A percentile compares a stretch with the other conserved stretches of the same genome.
These are phyloP conservation scores for Echinochloa phyllopogon DNA, from an alignment of 176 grass and related monocot genomes.

Conservation along the genomic window DNA sequence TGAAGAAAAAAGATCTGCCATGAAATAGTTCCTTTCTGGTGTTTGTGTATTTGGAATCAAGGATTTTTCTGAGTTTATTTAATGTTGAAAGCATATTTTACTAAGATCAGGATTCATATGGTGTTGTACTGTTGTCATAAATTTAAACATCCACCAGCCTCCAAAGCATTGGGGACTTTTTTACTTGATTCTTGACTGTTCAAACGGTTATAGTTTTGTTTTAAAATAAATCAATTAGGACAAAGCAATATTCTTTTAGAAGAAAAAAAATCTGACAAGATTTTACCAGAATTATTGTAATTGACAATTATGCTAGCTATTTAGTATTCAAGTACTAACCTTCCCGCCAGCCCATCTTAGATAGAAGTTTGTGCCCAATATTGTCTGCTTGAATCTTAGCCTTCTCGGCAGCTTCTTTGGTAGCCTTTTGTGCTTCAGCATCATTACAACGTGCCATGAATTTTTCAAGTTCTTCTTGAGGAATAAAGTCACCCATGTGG, in stretches of 20 bases:
- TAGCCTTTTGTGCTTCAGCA: slow-evolving; percentile 68
- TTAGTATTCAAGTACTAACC: slow-evolving; percentile 52
- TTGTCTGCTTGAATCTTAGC: slow-evolving; percentile 99
- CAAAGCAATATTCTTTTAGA: neutral
- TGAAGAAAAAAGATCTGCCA: neutral
- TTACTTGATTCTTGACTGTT: neutral
- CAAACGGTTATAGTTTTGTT: neutral
- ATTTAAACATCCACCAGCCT: neutral
- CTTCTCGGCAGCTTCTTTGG: slow-evolving; percentile 83
- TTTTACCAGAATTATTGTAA: neutral
- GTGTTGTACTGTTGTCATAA: neutral
- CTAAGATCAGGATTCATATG: neutral
- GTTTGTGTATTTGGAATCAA: neutral
- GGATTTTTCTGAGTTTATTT: neutral
- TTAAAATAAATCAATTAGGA: neutral
- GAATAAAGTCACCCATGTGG: slow-evolving; percentile 99
- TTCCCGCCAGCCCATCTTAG: slow-evolving; percentile 99
- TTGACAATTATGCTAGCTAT: neutral
- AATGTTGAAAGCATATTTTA: neutral
- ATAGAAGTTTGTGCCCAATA: slow-evolving; percentile 97
- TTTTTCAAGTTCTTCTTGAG: slow-evolving; percentile 88
- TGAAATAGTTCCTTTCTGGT: slow-evolving; percentile 2
- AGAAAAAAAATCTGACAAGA: neutral
- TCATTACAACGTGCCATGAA: slow-evolving; percentile 87
- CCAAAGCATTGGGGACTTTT: neutral